Percentiles rank a stretch among this genome's conserved stretches.
Conservation (phyloP, 179 eudicot species). For the Amaranthus tricolor region DNA sequence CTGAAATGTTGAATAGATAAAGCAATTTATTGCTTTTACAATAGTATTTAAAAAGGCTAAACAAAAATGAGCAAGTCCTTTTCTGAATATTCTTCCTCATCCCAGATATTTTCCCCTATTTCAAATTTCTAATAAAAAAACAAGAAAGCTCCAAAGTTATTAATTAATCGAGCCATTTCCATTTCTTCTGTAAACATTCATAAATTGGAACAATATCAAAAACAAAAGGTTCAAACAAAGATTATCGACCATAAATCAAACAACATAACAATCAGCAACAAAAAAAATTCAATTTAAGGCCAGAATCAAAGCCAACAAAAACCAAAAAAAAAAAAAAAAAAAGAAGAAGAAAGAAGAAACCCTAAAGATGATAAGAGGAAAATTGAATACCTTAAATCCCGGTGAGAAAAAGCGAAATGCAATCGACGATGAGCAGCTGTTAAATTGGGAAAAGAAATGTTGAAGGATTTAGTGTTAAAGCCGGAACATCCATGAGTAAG, state of each 20-base stretch:
- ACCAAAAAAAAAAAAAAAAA: neutral
- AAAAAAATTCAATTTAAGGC: no score
- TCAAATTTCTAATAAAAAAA: no score
- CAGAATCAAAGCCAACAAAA: neutral
- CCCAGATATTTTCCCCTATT: no score
- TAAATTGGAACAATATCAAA: no score
- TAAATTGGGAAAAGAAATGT: conserved; percentile 25
- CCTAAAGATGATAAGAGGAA: neutral
- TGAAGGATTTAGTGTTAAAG: conserved; percentile 27
- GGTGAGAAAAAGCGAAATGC: conserved; percentile 37
- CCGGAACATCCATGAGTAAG: conserved; percentile 37
- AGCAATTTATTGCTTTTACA: no score
- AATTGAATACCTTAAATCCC: conserved; percentile 42
- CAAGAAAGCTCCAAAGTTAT: no score
- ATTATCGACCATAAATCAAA: neutral
- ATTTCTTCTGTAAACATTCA: no score
- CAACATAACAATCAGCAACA: neutral
- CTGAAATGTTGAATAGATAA: no score
- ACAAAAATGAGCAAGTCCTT: no score
- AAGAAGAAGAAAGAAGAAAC: neutral
- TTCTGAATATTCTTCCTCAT: no score
- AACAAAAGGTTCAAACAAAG: neutral
- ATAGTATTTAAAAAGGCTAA: no score
- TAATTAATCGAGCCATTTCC: no score
- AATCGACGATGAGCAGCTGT: conserved; percentile 22